These are phyloP conservation scores for Dendrothele bispora DNA, from an alignment of 768 basidiomycete species.

Conservation along the genomic window DNA sequence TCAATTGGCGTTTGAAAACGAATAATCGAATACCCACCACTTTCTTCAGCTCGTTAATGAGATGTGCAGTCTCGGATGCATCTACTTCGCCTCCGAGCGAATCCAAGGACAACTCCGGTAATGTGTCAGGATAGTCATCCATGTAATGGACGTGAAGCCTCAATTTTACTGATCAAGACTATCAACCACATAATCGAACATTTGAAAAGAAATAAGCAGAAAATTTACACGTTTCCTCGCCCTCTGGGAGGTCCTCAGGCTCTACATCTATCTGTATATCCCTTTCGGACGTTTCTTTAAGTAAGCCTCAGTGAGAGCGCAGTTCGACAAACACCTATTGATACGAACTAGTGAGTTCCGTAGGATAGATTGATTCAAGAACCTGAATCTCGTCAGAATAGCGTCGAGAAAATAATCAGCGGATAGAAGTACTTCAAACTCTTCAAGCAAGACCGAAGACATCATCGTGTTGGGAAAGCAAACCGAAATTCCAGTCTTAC, in stretches of 20 bases:
- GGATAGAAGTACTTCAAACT: constrained; percentile 71
- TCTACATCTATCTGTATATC: constrained; percentile 84
- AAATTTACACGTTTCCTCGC: constrained; percentile 54
- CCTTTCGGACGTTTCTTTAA: constrained; percentile 80
- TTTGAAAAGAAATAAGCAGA: constrained; percentile 10
- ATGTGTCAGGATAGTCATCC: constrained; percentile 78
- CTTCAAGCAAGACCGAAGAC: constrained; percentile 73
- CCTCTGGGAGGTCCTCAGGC: constrained; percentile 75
- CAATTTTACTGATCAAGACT: constrained; percentile 60
- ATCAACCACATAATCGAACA: constrained; percentile 9
- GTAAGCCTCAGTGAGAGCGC: constrained; percentile 46
- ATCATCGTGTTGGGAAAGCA: constrained; percentile 45
- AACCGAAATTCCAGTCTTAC: background rate
- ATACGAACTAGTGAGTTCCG: constrained; percentile 86
- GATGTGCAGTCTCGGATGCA: constrained; percentile 51
- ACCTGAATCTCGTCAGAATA: constrained; percentile 50
- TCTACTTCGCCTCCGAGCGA: constrained; percentile 58
- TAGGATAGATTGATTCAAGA: constrained; percentile 93
- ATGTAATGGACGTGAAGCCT: constrained; percentile 75
- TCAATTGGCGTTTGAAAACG: background rate
- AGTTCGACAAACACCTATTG: constrained; percentile 27
- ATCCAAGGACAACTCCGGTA: constrained; percentile 73
- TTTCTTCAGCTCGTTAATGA: constrained; percentile 57
- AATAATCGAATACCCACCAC: constrained; percentile 42
- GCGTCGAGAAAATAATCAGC: constrained; percentile 5